phyloP scores from a whole-genome alignment of 176 grass and related monocot genomes.

The Juncus effusus region DNA sequence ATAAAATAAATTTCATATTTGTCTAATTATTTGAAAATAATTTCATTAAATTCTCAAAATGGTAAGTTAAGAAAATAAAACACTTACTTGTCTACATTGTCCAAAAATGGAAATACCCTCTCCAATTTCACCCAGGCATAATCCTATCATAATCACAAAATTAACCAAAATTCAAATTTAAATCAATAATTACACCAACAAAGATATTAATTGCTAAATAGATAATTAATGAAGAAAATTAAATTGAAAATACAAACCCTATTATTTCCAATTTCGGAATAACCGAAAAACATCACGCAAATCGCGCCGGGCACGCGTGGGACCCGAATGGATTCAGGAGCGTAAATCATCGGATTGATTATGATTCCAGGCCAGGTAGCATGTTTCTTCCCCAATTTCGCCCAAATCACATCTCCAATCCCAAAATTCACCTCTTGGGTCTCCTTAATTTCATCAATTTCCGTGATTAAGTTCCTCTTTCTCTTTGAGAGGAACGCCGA shows the following conservation, averaged over 20 bases:
- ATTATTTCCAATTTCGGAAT: constrained; percentile 49
- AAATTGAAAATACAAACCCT: constrained; percentile 39
- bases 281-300: constrained; percentile 81
- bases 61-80: constrained; percentile 16
- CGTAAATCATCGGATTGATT: constrained; percentile 62
- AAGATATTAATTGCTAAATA: neutral
- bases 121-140: constrained; percentile 76
- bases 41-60: neutral
- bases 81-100: constrained; percentile 82
- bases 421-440: constrained; percentile 41
- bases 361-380: constrained; percentile 73
- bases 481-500: constrained; percentile 19
- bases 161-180: constrained; percentile 27
- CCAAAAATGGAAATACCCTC: constrained; percentile 80
- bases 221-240: constrained; percentile 13
- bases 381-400: constrained; percentile 66
- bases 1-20: neutral
- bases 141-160: constrained; percentile 43
- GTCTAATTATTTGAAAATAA: constrained; percentile 12
- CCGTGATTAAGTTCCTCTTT: constrained; percentile 21
- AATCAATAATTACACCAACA: constrained; percentile 19
- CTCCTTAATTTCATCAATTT: constrained; percentile 23
- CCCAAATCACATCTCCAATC: constrained; percentile 87
- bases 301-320: constrained; percentile 40
- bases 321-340: constrained; percentile 41